Conservation (phyloP, 768 basidiomycete genomes). For the Boletellus ananas region DNA sequence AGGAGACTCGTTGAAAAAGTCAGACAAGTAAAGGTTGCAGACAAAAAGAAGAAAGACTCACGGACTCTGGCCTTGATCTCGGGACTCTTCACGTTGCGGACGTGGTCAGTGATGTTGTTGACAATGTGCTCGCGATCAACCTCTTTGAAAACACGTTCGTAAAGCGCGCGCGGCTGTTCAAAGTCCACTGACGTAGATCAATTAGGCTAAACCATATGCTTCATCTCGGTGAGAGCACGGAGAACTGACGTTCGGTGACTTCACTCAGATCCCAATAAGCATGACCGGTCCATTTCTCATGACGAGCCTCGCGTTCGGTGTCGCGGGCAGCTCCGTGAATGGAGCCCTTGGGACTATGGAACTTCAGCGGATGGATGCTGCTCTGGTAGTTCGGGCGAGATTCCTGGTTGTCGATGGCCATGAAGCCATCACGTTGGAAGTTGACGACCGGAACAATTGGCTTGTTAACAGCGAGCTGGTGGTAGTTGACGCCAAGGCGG, state of each 20-base stretch:
- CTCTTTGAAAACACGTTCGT: constrained; percentile 64
- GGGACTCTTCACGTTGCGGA: constrained; percentile 55
- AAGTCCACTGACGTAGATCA: constrained; percentile 58
- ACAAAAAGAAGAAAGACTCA: constrained; percentile 35
- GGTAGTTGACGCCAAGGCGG: constrained; percentile 77
- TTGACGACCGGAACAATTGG: constrained; percentile 72
- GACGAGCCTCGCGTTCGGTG: constrained; percentile 37
- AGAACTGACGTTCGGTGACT: constrained; percentile 71
- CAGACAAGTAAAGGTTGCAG: neutral
- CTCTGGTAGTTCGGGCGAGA: constrained; percentile 85
- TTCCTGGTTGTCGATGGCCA: constrained; percentile 74
- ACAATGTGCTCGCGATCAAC: constrained; percentile 57
- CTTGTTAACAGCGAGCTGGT: constrained; percentile 85
- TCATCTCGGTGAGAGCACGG: neutral
- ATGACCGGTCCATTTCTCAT: constrained; percentile 74
- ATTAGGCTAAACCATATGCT: neutral
- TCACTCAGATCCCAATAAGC: constrained; percentile 68
- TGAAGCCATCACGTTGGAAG: constrained; percentile 87
- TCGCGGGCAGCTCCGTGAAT: constrained; percentile 42
- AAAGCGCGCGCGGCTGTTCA: constrained; percentile 75
- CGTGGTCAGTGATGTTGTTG: constrained; percentile 62
- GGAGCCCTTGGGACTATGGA: constrained; percentile 46
- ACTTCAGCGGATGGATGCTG: constrained; percentile 68
- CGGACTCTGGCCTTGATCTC: constrained; percentile 62
- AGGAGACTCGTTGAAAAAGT: constrained; percentile 47